Conservation (phyloP, 1,139 yeast genomes). For the Citeromyces hawaiiensis region DNA sequence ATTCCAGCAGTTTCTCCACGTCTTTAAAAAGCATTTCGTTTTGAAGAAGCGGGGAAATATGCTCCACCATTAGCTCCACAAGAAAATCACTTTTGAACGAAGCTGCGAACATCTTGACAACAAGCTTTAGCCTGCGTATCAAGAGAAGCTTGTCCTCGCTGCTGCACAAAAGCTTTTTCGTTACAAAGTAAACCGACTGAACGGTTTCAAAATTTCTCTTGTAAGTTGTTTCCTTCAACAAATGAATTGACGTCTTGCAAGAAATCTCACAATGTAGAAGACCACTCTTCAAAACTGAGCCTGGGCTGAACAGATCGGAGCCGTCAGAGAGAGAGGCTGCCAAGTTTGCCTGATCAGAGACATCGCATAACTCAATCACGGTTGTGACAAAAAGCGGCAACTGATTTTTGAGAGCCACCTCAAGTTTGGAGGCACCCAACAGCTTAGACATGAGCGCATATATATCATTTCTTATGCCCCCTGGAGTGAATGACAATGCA, state of each 20-base stretch:
- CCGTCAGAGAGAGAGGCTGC: not conserved
- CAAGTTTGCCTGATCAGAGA: constrained; percentile 1
- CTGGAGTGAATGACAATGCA: constrained; percentile 25
- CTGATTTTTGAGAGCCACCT: constrained; percentile 7
- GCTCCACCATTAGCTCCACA: constrained; percentile 10
- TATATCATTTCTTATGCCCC: constrained; percentile 27
- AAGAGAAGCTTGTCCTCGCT: constrained; percentile 13
- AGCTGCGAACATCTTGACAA: constrained; percentile 19
- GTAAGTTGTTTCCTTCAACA: constrained; percentile 2
- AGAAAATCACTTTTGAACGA: constrained; percentile 10
- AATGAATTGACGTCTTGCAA: constrained; percentile 1
- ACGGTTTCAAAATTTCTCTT: constrained; percentile 22
- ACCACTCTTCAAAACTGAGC: not conserved
- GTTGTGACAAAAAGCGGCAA: constrained; percentile 15
- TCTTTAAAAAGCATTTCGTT: not conserved
- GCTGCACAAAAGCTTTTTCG: constrained; percentile 16
- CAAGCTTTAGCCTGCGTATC: constrained; percentile 26
- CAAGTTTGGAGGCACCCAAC: constrained; percentile 10
- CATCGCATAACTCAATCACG: constrained; percentile 6
- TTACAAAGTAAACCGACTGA: constrained; percentile 22
- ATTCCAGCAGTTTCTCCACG: not conserved
- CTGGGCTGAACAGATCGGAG: not conserved
- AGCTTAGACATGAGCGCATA: constrained; percentile 13
- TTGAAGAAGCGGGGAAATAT: not conserved
- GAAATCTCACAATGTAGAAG: constrained; percentile 1